Percentiles rank a stretch among this genome's conserved stretches.
Conservation (phyloP, 495 filamentous ascomycete species). For the Cercophora sp. region DNA sequence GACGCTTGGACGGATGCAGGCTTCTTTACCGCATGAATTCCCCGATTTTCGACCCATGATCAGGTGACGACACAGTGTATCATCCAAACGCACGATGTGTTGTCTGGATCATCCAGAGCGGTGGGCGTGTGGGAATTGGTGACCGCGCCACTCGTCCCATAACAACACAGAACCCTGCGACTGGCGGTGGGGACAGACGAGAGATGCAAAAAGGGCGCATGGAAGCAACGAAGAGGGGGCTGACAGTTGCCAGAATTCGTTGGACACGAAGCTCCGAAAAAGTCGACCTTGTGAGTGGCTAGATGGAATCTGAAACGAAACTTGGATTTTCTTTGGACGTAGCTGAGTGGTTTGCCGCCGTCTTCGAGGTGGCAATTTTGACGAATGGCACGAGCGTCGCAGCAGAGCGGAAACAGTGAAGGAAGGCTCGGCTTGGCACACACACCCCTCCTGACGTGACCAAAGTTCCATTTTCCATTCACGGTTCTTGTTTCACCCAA, state of each 20-base stretch:
- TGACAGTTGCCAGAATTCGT: slow-evolving; percentile 11
- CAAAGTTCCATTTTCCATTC: slow-evolving; percentile 5
- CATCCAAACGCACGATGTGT: slow-evolving; percentile 26
- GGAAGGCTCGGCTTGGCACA: neutral
- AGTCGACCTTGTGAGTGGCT: slow-evolving; percentile 21
- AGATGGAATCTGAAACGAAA: slow-evolving; percentile 1
- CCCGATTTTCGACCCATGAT: slow-evolving; percentile 18
- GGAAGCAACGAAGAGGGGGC: neutral
- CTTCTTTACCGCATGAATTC: slow-evolving; percentile 21
- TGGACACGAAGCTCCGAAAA: slow-evolving; percentile 19
- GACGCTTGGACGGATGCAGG: slow-evolving; percentile 13
- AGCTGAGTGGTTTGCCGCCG: neutral
- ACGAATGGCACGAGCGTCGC: slow-evolving; percentile 1
- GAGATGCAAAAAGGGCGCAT: neutral
- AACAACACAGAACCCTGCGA: too few relatives aligned
- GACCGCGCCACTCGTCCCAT: too few relatives aligned
- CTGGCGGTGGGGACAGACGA: slow-evolving; percentile 1
- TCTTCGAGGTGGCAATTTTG: neutral
- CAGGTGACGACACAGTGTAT: slow-evolving; percentile 31
- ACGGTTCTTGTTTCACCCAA: slow-evolving; percentile 1
- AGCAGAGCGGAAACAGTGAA: too few relatives aligned
- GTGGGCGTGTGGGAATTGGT: too few relatives aligned
- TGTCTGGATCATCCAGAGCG: too few relatives aligned
- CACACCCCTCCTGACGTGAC: neutral
- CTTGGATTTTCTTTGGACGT: too few relatives aligned